These are phyloP conservation scores for Backusella mclennaniae DNA, from an alignment of 192 early-diverging fungal species.

Conservation along the genomic window DNA sequence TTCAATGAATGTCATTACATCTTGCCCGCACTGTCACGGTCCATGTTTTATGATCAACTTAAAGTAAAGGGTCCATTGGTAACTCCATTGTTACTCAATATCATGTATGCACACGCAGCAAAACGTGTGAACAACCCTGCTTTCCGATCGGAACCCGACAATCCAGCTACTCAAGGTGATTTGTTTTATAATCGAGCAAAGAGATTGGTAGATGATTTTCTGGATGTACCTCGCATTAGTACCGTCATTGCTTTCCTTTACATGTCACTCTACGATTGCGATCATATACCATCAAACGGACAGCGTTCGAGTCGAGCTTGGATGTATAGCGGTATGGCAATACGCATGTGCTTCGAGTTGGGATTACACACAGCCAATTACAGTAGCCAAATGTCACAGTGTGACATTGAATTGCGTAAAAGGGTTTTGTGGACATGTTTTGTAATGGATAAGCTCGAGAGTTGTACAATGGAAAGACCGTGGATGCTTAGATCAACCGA, in stretches of 20 bases:
- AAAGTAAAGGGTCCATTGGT: slow-evolving; percentile 26
- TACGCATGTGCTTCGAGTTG: slow-evolving; percentile 34
- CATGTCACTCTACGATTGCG: slow-evolving; percentile 17
- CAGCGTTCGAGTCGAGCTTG: slow-evolving; percentile 15
- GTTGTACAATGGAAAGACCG: slow-evolving; percentile 29
- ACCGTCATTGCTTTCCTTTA: slow-evolving; percentile 34
- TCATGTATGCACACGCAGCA: slow-evolving; percentile 39
- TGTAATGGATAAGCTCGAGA: slow-evolving; percentile 34
- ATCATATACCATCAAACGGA: not conserved
- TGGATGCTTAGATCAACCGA: slow-evolving; percentile 26
- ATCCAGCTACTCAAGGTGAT: slow-evolving; percentile 24
- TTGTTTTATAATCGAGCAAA: slow-evolving; percentile 36
- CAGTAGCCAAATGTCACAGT: slow-evolving; percentile 34
- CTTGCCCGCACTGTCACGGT: slow-evolving; percentile 22
- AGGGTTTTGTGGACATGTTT: slow-evolving; percentile 39
- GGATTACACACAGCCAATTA: slow-evolving; percentile 30
- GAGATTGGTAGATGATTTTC: slow-evolving; percentile 34
- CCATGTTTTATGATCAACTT: slow-evolving; percentile 30
- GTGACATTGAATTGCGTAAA: slow-evolving; percentile 36
- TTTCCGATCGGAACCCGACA: slow-evolving; percentile 4
- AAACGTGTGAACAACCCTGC: slow-evolving; percentile 19
- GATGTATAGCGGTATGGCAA: slow-evolving; percentile 37
- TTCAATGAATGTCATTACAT: slow-evolving; percentile 22
- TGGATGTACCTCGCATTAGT: slow-evolving; percentile 37
- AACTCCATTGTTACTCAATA: slow-evolving; percentile 35